Conservation (phyloP, 495 filamentous ascomycete species). For the Penicillium subrubescens region DNA sequence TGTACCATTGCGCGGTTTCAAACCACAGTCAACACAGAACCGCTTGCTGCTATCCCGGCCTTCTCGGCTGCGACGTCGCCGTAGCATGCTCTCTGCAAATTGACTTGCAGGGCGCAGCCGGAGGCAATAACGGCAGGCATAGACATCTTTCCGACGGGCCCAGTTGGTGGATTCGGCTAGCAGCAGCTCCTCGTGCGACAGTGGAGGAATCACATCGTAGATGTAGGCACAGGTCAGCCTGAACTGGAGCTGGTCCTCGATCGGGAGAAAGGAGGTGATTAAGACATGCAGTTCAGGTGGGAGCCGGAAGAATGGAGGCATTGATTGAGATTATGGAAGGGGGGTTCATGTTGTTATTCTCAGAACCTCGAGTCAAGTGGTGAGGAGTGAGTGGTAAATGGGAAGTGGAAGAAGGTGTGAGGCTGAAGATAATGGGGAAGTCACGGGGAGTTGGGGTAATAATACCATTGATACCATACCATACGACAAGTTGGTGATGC, state of each 20-base stretch:
- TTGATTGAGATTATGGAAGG: neutral
- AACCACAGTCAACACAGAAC: conserved; percentile 43
- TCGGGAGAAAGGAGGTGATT: conserved; percentile 56
- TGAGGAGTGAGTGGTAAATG: neutral
- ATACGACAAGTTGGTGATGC: neutral
- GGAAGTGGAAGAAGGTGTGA: neutral
- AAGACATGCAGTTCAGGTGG: conserved; percentile 60
- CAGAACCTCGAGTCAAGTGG: neutral
- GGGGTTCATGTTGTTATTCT: neutral
- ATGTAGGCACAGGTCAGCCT: conserved; percentile 47
- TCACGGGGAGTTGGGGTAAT: neutral
- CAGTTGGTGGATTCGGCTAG: conserved; percentile 26
- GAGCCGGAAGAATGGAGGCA: conserved; percentile 45
- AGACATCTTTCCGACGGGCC: conserved; percentile 31
- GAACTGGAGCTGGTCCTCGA: conserved; percentile 57
- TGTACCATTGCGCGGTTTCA: conserved; percentile 29
- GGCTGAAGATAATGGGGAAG: neutral
- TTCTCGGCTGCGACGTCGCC: conserved; percentile 24
- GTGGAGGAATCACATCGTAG: conserved; percentile 24
- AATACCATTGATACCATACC: neutral
- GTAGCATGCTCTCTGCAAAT: conserved; percentile 39
- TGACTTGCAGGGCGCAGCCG: conserved; percentile 29
- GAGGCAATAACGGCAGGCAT: conserved; percentile 42
- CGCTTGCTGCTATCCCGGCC: conserved; percentile 27
- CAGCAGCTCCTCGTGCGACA: conserved; percentile 32